Evolutionary conservation across 352 stramenopile species (phyloP).

Genomic region (Aphanomyces euteiches): DNA sequence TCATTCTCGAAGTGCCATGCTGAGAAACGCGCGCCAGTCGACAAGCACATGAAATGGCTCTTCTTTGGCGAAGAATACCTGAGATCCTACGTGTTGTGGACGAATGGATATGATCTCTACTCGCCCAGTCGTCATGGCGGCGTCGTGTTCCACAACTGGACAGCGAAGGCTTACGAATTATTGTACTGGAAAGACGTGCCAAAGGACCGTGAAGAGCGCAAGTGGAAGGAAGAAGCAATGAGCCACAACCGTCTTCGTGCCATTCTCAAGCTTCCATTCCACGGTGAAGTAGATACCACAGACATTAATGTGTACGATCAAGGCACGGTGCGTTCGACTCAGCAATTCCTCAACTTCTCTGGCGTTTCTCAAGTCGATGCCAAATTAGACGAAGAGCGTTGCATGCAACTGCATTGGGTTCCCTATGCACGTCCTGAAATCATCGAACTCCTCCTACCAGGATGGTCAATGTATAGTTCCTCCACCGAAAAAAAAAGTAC

Average conservation of each 20-base stretch:
- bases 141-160: constrained; percentile 77
- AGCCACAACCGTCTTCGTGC: constrained; percentile 53
- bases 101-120: constrained; percentile 88
- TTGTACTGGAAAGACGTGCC: not conserved
- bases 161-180: constrained; percentile 42
- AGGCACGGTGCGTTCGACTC: constrained; percentile 31
- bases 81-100: constrained; percentile 57
- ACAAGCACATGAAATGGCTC: constrained; percentile 67
- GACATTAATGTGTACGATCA: constrained; percentile 60
- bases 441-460: constrained; percentile 39
- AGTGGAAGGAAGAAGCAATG: constrained; percentile 52
- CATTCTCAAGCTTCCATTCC: constrained; percentile 51
- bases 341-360: constrained; percentile 26
- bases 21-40: constrained; percentile 76
- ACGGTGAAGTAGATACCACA: constrained; percentile 52
- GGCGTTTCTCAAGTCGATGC: constrained; percentile 16
- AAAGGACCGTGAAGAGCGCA: not conserved
- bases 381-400: constrained; percentile 41
- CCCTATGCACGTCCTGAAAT: constrained; percentile 53
- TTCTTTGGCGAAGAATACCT: constrained; percentile 87
- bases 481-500: not conserved
- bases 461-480: not conserved
- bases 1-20: constrained; percentile 82
- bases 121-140: constrained; percentile 61
- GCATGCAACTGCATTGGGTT: constrained; percentile 66